Evolutionary conservation across 2,329 filamentous ascomycete genomes (phyloP), one percentile per base, ranked within the genome.

Genomic region (Sclerotinia trifoliorum): DNA sequence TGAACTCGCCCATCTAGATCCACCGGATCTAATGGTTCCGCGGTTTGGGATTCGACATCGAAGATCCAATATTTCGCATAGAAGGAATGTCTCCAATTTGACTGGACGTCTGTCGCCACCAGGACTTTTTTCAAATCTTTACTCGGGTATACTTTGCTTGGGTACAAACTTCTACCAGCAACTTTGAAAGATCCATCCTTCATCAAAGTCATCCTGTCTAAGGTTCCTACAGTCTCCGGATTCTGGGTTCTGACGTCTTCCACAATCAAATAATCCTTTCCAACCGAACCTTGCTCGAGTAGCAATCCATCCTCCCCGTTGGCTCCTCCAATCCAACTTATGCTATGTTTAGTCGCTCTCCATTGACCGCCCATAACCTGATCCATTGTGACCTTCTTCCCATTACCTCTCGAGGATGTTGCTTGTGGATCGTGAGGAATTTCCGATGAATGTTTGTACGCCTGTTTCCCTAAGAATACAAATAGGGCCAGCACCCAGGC

Each of bases 61-160:
- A 97, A 91, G 69, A 99, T 88, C 88, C 91, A 99, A 81, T 97
- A 99, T 35, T 85, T 83, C 0, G 90, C 94, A 13, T 89, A 93
- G 75, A 87, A 94, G 0, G 94, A 98, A 79, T 98, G 91, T 72
- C 95, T 88, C 90, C 93, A 99, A 74, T 95, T 93, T 74, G 86
- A 87, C 78, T 91, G 80, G 29, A 82, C 78, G 65, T 93, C 83
- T 11, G 93, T 92, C 62, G 88, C 85, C n/a, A 97, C 81, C 64
- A 99, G 84, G 3, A 99, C 93, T 78, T 92, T 94, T 75, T 89
- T 92, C 78, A 97, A 83, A 78, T 98, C 87, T 39, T 88, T 87
- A 76, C 93, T 97, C 2, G 95, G 93, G 83, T 86, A 89, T 3
- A 88, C 86, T 73, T 85, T 83, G 19, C 79, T 79, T 0, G 91